Evolutionary conservation across 768 basidiomycete genomes (phyloP).

Genomic region (Rossbeevera mucosa): DNA sequence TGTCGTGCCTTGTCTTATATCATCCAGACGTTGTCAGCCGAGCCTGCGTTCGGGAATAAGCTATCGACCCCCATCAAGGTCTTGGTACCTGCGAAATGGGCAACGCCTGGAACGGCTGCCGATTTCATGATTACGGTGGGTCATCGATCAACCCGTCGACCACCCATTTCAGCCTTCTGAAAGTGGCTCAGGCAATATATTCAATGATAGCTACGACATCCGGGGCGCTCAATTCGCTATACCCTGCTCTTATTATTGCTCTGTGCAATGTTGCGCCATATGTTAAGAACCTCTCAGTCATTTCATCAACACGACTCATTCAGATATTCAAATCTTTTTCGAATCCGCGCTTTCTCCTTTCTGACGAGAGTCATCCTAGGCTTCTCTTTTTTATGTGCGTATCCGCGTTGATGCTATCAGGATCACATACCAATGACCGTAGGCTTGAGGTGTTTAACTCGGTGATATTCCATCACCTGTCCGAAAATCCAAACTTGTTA

Average conservation of each 20-base stretch:
- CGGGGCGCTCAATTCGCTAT: conserved; percentile 73
- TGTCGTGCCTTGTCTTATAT: conserved; percentile 89
- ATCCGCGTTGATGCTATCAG: background rate
- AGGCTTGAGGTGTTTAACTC: conserved; percentile 92
- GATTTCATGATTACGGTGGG: conserved; percentile 87
- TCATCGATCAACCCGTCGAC: conserved; percentile 2
- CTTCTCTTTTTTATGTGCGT: conserved; percentile 86
- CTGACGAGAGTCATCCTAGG: conserved; percentile 93
- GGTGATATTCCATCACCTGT: conserved; percentile 70
- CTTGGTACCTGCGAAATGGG: conserved; percentile 74
- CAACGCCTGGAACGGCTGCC: conserved; percentile 62
- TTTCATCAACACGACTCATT: conserved; percentile 76
- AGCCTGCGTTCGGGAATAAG: conserved; percentile 68
- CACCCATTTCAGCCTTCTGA: conserved; percentile 7
- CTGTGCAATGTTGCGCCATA: conserved; percentile 87
- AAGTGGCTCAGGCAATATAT: conserved; percentile 66
- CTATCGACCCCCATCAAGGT: conserved; percentile 61
- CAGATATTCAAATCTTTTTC: conserved; percentile 92
- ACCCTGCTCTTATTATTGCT: conserved; percentile 89
- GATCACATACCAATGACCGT: background rate
- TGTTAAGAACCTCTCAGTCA: conserved; percentile 74
- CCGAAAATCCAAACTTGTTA: conserved; percentile 82
- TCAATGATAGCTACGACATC: conserved; percentile 86
- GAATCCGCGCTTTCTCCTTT: conserved; percentile 80
- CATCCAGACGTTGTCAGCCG: conserved; percentile 85